Evolutionary conservation across 2,329 filamentous ascomycete genomes (phyloP).

Genomic region (Microcyclospora pomicola): DNA sequence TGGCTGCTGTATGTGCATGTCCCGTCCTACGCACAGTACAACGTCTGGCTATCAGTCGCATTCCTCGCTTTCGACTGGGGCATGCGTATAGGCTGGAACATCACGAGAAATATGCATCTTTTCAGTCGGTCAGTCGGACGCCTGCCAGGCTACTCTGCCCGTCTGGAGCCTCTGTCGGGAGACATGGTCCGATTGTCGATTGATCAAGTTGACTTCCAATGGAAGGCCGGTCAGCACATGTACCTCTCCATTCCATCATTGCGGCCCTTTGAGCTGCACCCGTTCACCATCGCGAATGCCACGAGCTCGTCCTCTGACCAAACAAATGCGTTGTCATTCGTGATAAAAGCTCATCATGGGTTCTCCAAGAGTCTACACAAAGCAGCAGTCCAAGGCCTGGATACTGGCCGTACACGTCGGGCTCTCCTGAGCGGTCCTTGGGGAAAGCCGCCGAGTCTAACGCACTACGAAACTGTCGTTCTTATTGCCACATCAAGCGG

Average conservation of each 20-base stretch:
- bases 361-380: slow-evolving; percentile 16
- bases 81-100: slow-evolving; percentile 13
- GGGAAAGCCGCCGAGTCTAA: slow-evolving; percentile 25
- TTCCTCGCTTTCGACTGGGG: slow-evolving; percentile 20
- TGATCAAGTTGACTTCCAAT: slow-evolving; percentile 39
- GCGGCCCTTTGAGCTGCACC: slow-evolving; percentile 47
- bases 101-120: slow-evolving; percentile 16
- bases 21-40: slow-evolving; percentile 20
- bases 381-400: slow-evolving; percentile 8
- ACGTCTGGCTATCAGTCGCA: slow-evolving; percentile 17
- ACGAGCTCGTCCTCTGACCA: slow-evolving; percentile 30
- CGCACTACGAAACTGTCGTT: slow-evolving; percentile 48
- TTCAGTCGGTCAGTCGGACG: slow-evolving; percentile 2
- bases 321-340: slow-evolving; percentile 7
- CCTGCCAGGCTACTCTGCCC: slow-evolving; percentile 13
- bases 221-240: slow-evolving; percentile 50
- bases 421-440: slow-evolving; percentile 19
- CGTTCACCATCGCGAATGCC: slow-evolving; percentile 42
- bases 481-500: slow-evolving; percentile 48
- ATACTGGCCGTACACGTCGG: slow-evolving; percentile 6
- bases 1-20: slow-evolving; percentile 38
- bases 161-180: slow-evolving; percentile 33
- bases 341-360: slow-evolving; percentile 19
- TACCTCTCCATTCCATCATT: slow-evolving; percentile 43
- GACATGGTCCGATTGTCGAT: slow-evolving; percentile 45